Evolutionary conservation across 139 green algal species (phyloP).

Genomic region (Micractinium conductrix): DNA sequence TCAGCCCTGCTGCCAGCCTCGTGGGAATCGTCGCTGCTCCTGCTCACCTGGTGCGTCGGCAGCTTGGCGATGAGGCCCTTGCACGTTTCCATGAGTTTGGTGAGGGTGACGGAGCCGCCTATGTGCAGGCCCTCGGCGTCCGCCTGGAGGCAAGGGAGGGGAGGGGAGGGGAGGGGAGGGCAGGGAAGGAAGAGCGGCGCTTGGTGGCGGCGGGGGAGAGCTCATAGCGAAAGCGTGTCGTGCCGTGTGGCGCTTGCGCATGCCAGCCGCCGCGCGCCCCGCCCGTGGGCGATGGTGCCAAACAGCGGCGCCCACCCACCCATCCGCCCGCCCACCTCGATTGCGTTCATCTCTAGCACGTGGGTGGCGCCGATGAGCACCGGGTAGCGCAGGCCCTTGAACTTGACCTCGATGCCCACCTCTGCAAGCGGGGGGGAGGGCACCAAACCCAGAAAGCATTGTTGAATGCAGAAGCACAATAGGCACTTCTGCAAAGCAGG

Average conservation of each 20-base stretch:
- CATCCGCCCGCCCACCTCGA: conserved; percentile 42
- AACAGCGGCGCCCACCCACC: too few species aligned
- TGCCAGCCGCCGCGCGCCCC: too few species aligned
- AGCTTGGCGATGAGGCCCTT: conserved; percentile 44
- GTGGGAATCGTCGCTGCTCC: too few species aligned
- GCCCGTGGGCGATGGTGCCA: too few species aligned
- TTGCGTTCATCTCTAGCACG: conserved; percentile 83
- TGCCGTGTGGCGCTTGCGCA: too few species aligned
- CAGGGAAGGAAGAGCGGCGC: too few species aligned
- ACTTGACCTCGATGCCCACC: conserved; percentile 98
- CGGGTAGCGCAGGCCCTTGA: conserved; percentile 87
- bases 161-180: too few species aligned
- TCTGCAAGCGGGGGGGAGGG: conserved; percentile 72
- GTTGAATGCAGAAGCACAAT: too few species aligned
- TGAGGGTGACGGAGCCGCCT: conserved; percentile 84
- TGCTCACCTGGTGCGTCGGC: conserved; percentile 44
- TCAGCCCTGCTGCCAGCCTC: neutral
- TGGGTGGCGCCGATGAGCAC: conserved; percentile 79
- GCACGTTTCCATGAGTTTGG: conserved; percentile 62
- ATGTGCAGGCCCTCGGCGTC: conserved; percentile 68
- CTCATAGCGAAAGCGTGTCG: too few species aligned
- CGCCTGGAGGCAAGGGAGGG: conserved; percentile 31
- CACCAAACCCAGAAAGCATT: too few species aligned
- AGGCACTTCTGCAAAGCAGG: neutral
- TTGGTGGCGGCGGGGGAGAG: too few species aligned